Evolutionary conservation across 306 rosid genomes (phyloP), one percentile per base, ranked within the genome.

Genomic region (Leucaena leucocephala): DNA sequence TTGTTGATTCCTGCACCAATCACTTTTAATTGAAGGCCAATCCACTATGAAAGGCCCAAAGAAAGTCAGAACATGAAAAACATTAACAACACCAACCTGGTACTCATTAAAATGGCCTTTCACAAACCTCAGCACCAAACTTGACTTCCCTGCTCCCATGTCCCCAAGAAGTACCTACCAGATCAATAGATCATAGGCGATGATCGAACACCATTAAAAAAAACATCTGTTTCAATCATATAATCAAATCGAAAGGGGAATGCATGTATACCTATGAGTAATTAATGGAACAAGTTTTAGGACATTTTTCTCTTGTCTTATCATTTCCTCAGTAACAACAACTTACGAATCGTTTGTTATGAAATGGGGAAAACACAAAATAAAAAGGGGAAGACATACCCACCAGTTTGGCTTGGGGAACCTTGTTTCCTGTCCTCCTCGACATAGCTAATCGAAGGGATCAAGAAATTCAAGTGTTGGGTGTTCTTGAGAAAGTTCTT

Each of bases 81-180:
- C 4, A 2, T 17, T 2, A 79, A 69, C 19, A 17, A 14, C 33
- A 50, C 54, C 12, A 77, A 93, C 97, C 97, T 93, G 98, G 80
- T 89, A 91, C 33, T 93, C 94, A 4, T 84, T 81, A 85, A 93
- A 93, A 54, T 89, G 92, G 46, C 98, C 98, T 81, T 91, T 93
- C 70, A 91, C 90, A 87, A 93, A 91, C 83, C 98, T 88, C 80
- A 93, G 57, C 44, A 88, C 98, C 90, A 93, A 85, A 80, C 98
- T 91, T 59, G 98, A 86, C 85, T 93, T 93, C 77, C 98, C 98
- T 8, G 98, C 36, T 83, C 98, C 98, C 96, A 93, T 89, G 82
- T 91, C 98, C 46, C 98, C 98, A 63, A 93, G 93, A 78, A 93
- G 83, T 34, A 93, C 98, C 98, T 93, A 82, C 2, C 42, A 80